Evolutionary conservation across 495 filamentous ascomycete genomes (phyloP).

Genomic region (Xylaria grammica): DNA sequence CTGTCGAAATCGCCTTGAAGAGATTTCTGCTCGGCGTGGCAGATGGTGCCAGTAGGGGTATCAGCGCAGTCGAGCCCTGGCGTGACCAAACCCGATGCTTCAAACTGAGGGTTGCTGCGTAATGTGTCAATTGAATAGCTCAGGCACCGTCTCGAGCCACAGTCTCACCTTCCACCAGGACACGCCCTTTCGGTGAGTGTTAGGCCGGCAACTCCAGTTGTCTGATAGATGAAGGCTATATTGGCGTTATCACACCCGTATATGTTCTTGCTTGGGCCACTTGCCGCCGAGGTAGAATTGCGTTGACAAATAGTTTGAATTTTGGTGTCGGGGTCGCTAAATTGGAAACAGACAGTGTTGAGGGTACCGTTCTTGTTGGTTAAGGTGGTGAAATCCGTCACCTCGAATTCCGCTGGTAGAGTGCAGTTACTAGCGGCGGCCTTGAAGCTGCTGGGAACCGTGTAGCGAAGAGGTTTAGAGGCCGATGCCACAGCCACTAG

Average conservation of each 20-base stretch:
- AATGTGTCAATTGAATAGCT: constrained; percentile 1
- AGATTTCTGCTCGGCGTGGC: constrained; percentile 2
- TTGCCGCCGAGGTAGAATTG: constrained; percentile 33
- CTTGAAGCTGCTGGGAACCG: constrained; percentile 18
- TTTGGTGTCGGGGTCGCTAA: constrained; percentile 30
- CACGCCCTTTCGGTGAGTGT: constrained; percentile 33
- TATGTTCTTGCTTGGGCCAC: constrained; percentile 24
- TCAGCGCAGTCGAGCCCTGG: constrained; percentile 18
- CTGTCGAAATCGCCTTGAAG: constrained; percentile 17
- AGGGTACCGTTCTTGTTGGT: constrained; percentile 20
- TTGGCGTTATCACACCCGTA: constrained; percentile 31
- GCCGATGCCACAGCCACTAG: constrained; percentile 12
- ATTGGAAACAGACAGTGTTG: constrained; percentile 28
- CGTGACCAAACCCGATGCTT: constrained; percentile 15
- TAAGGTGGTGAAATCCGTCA: constrained; percentile 31
- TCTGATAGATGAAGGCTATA: constrained; percentile 35
- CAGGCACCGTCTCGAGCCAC: background rate
- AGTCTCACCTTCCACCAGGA: constrained; percentile 31
- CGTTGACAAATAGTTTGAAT: constrained; percentile 31
- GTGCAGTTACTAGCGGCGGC: constrained; percentile 24
- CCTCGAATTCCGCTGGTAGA: constrained; percentile 30
- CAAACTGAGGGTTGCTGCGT: background rate
- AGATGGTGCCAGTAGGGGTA: constrained; percentile 3
- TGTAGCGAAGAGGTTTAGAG: constrained; percentile 18
- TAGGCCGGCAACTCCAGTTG: constrained; percentile 28